Conservation (phyloP, 2,329 filamentous ascomycete species). For the Talaromyces funiculosus region DNA sequence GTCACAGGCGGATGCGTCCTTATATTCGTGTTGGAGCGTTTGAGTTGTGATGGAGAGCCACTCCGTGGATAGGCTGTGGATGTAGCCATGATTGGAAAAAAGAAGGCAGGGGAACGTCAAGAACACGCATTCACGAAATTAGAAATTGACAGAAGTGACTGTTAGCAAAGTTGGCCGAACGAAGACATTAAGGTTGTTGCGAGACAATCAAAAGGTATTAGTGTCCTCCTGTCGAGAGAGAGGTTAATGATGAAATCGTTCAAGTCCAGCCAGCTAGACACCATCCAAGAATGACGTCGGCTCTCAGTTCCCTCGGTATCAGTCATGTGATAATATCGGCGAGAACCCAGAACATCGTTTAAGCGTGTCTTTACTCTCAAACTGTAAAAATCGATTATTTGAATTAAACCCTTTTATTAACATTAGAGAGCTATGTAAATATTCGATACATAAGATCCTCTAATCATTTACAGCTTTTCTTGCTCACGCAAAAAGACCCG, state of each 20-base stretch:
- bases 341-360: neutral
- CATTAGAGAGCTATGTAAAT: neutral
- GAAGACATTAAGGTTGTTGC: neutral
- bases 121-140: neutral
- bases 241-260: neutral
- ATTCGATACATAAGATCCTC: neutral
- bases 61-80: constrained; percentile 6
- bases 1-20: constrained; percentile 50
- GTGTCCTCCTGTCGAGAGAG: neutral
- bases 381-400: neutral
- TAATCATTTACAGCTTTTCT: neutral
- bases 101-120: neutral
- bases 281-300: constrained; percentile 7
- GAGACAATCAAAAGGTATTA: neutral
- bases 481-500: neutral
- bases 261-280: neutral
- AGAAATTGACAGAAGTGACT: neutral
- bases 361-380: neutral
- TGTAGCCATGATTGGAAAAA: constrained; percentile 12
- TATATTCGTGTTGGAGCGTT: neutral
- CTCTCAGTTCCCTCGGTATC: neutral
- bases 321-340: neutral
- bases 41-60: constrained; percentile 4
- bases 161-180: neutral
- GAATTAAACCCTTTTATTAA: neutral